These are phyloP conservation scores for Coniochaeta sp. DNA, from an alignment of 2,329 filamentous ascomycete genomes.

Conservation along the genomic window DNA sequence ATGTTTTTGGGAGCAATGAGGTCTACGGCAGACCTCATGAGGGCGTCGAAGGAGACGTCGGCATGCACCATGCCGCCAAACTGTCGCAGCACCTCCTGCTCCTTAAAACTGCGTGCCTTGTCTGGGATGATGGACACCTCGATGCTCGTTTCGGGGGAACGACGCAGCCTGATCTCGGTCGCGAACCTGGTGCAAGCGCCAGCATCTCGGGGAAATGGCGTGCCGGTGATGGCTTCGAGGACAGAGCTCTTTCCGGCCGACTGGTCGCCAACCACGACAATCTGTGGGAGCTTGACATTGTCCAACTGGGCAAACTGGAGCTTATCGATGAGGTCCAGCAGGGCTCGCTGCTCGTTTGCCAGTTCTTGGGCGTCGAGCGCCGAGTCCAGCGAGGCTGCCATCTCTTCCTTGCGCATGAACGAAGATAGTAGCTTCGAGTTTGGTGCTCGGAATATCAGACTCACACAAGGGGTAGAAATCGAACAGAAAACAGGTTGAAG, in stretches of 20 bases:
- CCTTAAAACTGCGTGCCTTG: conserved; percentile 34
- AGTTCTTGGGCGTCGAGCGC: conserved; percentile 42
- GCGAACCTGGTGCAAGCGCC: conserved; percentile 56
- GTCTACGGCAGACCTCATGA: conserved; percentile 43
- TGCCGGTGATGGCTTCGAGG: conserved; percentile 55
- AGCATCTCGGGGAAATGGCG: conserved; percentile 52
- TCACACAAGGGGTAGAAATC: not conserved
- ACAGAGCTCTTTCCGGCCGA: conserved; percentile 58
- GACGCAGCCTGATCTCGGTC: conserved; percentile 50
- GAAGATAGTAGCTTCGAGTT: not conserved
- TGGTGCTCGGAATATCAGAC: not conserved
- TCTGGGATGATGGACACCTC: conserved; percentile 50
- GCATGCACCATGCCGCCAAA: conserved; percentile 39
- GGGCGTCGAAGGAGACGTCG: conserved; percentile 38
- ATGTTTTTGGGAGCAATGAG: conserved; percentile 42
- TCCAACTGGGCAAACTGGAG: conserved; percentile 26
- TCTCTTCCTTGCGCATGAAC: conserved; percentile 2
- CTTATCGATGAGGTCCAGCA: conserved; percentile 47
- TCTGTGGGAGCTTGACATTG: conserved; percentile 33
- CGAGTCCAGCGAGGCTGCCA: conserved; percentile 34
- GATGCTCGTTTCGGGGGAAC: conserved; percentile 34
- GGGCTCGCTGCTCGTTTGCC: conserved; percentile 45
- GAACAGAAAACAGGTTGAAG: not conserved
- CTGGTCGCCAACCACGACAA: conserved; percentile 59
- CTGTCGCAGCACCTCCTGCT: conserved; percentile 38